phyloP scores from a whole-genome alignment of 2,329 filamentous ascomycete species.

The Venturia asperata region DNA sequence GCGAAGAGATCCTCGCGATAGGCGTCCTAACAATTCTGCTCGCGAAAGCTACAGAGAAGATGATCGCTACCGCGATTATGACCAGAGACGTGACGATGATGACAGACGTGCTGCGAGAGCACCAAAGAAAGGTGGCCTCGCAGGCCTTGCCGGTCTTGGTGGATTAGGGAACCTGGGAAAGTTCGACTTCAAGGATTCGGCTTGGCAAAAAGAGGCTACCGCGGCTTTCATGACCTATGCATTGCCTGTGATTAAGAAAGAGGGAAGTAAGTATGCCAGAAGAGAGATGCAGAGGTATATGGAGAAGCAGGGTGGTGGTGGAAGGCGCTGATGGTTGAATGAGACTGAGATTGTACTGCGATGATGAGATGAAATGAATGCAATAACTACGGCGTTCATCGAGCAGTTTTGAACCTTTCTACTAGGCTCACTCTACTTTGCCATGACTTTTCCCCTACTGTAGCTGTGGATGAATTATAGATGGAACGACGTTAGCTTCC shows the following conservation, averaged over 20 bases:
- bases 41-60: conserved; percentile 12
- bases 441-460: neutral
- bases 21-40: conserved; percentile 3
- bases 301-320: conserved; percentile 14
- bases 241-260: conserved; percentile 20
- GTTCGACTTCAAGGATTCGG: neutral
- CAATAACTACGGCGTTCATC: neutral
- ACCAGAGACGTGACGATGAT: neutral
- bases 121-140: neutral
- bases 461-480: neutral
- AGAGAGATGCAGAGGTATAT: conserved; percentile 19
- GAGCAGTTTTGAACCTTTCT: neutral
- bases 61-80: conserved; percentile 12
- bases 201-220: conserved; percentile 19
- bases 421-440: neutral
- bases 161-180: conserved; percentile 7
- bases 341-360: neutral
- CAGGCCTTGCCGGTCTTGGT: conserved; percentile 3
- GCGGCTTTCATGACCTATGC: conserved; percentile 19
- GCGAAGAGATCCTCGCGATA: conserved; percentile 12
- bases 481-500: neutral
- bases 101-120: neutral
- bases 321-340: neutral
- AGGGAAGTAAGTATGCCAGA: conserved; percentile 15
- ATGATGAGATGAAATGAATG: neutral